These are phyloP conservation scores for Fraxinus xanthoxyloides DNA, from an alignment of 305 asterid genomes.

Conservation along the genomic window DNA sequence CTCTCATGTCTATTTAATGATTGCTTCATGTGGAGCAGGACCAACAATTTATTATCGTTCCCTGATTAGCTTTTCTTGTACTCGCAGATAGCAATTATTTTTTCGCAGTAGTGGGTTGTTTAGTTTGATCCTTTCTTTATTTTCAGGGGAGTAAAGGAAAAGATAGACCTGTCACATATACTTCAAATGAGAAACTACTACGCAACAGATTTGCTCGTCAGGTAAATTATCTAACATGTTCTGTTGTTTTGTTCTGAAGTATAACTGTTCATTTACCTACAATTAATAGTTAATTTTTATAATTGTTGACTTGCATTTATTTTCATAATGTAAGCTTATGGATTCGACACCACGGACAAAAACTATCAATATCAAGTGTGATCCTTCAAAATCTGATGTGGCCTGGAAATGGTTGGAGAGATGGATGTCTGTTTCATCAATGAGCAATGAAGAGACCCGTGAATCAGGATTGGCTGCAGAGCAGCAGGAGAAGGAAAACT, in stretches of 20 bases:
- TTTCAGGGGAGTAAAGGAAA: slow-evolving; percentile 53
- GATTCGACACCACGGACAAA: slow-evolving; percentile 63
- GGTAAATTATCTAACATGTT: slow-evolving; percentile 45
- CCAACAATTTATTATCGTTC: not conserved
- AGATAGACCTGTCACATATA: slow-evolving; percentile 34
- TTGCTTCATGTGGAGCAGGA: slow-evolving; percentile 7
- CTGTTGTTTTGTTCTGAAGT: not conserved
- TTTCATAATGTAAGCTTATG: slow-evolving; percentile 59
- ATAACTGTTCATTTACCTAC: not conserved
- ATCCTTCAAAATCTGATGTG: slow-evolving; percentile 72
- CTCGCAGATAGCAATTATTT: not conserved
- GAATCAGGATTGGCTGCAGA: slow-evolving; percentile 33
- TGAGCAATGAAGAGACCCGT: slow-evolving; percentile 35
- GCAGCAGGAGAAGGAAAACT: slow-evolving; percentile 34
- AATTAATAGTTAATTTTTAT: not conserved
- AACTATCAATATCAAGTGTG: slow-evolving; percentile 79
- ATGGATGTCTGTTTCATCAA: slow-evolving; percentile 80
- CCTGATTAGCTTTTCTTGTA: slow-evolving; percentile 1
- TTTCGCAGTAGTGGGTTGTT: slow-evolving; percentile 11
- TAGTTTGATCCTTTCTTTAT: slow-evolving; percentile 21
- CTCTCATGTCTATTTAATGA: not conserved
- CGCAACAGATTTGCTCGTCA: slow-evolving; percentile 82
- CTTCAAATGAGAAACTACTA: slow-evolving; percentile 76
- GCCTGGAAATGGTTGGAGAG: slow-evolving; percentile 97
- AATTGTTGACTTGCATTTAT: slow-evolving; percentile 22